Conservation (phyloP, 2,329 filamentous ascomycete species). For the Leptographium wingfieldii region DNA sequence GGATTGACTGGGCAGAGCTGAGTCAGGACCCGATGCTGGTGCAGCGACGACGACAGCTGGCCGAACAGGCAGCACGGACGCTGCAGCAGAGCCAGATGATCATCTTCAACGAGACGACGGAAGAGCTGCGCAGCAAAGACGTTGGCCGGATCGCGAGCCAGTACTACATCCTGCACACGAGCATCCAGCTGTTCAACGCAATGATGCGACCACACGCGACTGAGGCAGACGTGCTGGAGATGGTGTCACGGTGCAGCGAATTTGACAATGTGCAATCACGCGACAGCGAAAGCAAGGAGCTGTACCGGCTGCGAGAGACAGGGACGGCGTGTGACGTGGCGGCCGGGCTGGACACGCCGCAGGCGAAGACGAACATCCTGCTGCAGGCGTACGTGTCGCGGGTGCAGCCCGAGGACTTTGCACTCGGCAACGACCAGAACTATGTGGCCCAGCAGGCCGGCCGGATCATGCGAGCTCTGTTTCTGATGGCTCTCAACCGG, state of each 20-base stretch:
- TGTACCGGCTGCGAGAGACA: constrained; percentile 60
- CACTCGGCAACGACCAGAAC: constrained; percentile 77
- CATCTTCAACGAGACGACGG: constrained; percentile 89
- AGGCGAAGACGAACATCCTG: constrained; percentile 91
- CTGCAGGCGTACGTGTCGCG: constrained; percentile 89
- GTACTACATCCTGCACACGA: constrained; percentile 88
- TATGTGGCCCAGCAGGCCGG: constrained; percentile 95
- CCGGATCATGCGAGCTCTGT: constrained; percentile 84
- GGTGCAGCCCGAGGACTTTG: constrained; percentile 82
- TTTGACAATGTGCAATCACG: constrained; percentile 94
- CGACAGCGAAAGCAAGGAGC: constrained; percentile 79
- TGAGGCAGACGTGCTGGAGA: constrained; percentile 85
- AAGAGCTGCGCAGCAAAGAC: constrained; percentile 87
- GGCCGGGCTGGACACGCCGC: constrained; percentile 55
- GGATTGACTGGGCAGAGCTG: constrained; percentile 88
- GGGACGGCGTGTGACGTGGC: constrained; percentile 68
- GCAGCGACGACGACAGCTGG: constrained; percentile 69
- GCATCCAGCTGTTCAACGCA: constrained; percentile 89
- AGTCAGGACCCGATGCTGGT: constrained; percentile 80
- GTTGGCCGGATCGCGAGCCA: constrained; percentile 94
- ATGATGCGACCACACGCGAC: constrained; percentile 80
- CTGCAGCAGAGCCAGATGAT: constrained; percentile 96
- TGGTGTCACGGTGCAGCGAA: constrained; percentile 96
- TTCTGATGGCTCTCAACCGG: constrained; percentile 93
- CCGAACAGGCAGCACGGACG: constrained; percentile 76